Percentiles rank a stretch among this genome's conserved stretches.
phyloP scores from a whole-genome alignment of 1,139 yeast species.

The Komagataea norvegica region DNA sequence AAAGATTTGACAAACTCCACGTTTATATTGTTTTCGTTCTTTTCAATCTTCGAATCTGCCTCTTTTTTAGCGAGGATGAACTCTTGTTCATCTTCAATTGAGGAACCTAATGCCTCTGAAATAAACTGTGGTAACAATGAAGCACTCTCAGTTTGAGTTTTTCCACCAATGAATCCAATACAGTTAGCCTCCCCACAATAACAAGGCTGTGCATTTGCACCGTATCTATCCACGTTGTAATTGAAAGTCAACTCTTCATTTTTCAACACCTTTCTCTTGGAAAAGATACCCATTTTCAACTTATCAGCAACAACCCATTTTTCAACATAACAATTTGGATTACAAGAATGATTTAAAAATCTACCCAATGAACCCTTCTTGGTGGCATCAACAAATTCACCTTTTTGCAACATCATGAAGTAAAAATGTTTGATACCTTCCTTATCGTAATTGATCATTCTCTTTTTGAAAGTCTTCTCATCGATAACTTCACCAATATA shows the following conservation, averaged over 20 bases:
- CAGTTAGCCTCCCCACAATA: slow-evolving; percentile 93
- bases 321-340: slow-evolving; percentile 90
- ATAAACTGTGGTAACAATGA: slow-evolving; percentile 75
- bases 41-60: slow-evolving; percentile 40
- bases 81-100: slow-evolving; percentile 52
- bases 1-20: slow-evolving; percentile 61
- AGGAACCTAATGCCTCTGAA: slow-evolving; percentile 83
- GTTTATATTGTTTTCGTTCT: slow-evolving; percentile 57
- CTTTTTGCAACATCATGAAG: slow-evolving; percentile 94
- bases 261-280: slow-evolving; percentile 60
- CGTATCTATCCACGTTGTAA: slow-evolving; percentile 94
- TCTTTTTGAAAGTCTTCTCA: slow-evolving; percentile 60
- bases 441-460: slow-evolving; percentile 71
- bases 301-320: slow-evolving; percentile 96
- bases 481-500: slow-evolving; percentile 93
- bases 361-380: slow-evolving; percentile 81
- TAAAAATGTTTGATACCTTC: slow-evolving; percentile 81
- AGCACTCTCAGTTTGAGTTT: slow-evolving; percentile 91
- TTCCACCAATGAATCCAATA: slow-evolving; percentile 91
- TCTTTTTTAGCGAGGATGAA: slow-evolving; percentile 61
- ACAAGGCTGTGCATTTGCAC: slow-evolving; percentile 91
- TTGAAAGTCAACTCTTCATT: slow-evolving; percentile 96
- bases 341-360: slow-evolving; percentile 92
- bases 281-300: slow-evolving; percentile 90
- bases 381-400: slow-evolving; percentile 94